Percentiles rank a stretch among this genome's conserved stretches.
phyloP scores from a whole-genome alignment of 345 rosid genomes.

The Dipteronia sinensis region DNA sequence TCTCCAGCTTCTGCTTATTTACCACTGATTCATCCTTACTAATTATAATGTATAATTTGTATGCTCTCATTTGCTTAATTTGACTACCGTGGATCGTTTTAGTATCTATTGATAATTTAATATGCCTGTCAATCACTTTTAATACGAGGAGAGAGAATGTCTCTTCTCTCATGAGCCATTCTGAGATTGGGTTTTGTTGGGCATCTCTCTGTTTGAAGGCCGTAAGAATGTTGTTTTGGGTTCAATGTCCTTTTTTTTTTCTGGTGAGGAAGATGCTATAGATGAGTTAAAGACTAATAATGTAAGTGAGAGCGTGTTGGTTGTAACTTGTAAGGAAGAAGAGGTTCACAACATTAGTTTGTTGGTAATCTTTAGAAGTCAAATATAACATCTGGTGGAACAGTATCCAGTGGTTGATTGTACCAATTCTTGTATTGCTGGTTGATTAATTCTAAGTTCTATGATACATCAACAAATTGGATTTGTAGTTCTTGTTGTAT shows the following conservation, averaged over 20 bases:
- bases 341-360: neutral
- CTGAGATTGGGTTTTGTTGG: slow-evolving; percentile 2
- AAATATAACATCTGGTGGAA: neutral
- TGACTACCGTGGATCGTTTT: neutral
- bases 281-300: neutral
- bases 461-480: too few relatives aligned
- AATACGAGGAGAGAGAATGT: neutral
- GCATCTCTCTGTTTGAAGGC: slow-evolving; percentile 12
- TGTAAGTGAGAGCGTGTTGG: neutral
- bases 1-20: neutral
- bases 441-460: too few relatives aligned
- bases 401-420: slow-evolving; percentile 4
- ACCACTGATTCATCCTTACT: neutral
- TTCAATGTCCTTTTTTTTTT: neutral
- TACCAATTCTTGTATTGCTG: too few relatives aligned
- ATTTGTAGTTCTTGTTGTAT: too few relatives aligned
- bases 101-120: neutral
- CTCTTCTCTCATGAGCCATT: neutral
- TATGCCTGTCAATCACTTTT: neutral
- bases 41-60: neutral
- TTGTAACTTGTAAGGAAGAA: slow-evolving; percentile 2
- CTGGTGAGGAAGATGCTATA: neutral
- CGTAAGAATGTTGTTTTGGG: neutral
- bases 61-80: neutral
- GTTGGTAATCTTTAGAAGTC: neutral